A percentile compares a stretch with the other conserved stretches of the same genome.
Evolutionary conservation across 805 yeast species (phyloP).

Genomic region (Zygoascus bituminiphila): DNA sequence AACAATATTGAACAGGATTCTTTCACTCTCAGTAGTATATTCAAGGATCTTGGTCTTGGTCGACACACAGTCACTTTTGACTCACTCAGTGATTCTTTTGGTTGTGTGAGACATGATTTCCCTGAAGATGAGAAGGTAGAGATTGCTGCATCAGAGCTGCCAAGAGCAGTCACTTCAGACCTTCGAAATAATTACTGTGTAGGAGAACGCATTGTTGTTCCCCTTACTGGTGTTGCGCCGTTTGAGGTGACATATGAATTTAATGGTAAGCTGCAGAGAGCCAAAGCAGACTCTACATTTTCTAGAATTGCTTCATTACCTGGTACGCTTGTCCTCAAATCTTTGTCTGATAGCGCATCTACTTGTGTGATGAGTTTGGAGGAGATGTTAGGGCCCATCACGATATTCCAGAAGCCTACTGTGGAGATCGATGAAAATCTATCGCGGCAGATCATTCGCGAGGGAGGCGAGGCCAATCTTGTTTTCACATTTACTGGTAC

Average conservation of each 20-base stretch:
- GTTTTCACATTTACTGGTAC: conserved; percentile 74
- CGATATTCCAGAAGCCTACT: conserved; percentile 56
- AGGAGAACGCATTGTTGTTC: conserved; percentile 79
- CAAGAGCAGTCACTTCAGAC: conserved; percentile 47
- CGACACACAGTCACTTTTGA: conserved; percentile 53
- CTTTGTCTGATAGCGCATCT: conserved; percentile 66
- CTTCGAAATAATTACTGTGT: conserved; percentile 62
- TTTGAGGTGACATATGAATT: conserved; percentile 69
- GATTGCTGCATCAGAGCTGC: conserved; percentile 67
- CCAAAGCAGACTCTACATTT: conserved; percentile 44
- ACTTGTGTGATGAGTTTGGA: conserved; percentile 43
- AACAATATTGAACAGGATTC: conserved; percentile 34
- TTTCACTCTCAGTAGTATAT: conserved; percentile 37
- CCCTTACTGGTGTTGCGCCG: conserved; percentile 72
- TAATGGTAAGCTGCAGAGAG: conserved; percentile 50
- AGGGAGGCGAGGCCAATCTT: conserved; percentile 90
- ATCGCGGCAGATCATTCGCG: conserved; percentile 74
- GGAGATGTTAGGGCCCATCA: conserved; percentile 29
- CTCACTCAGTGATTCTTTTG: conserved; percentile 57
- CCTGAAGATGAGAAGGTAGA: conserved; percentile 37
- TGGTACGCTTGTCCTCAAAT: conserved; percentile 61
- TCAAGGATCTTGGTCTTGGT: conserved; percentile 56
- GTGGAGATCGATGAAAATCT: conserved; percentile 59
- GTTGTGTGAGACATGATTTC: conserved; percentile 49
- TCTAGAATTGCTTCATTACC: conserved; percentile 72